A percentile compares a stretch with the other conserved stretches of the same genome.
Conservation (phyloP, 331 rosid genomes). For the Dryas integrifolia region DNA sequence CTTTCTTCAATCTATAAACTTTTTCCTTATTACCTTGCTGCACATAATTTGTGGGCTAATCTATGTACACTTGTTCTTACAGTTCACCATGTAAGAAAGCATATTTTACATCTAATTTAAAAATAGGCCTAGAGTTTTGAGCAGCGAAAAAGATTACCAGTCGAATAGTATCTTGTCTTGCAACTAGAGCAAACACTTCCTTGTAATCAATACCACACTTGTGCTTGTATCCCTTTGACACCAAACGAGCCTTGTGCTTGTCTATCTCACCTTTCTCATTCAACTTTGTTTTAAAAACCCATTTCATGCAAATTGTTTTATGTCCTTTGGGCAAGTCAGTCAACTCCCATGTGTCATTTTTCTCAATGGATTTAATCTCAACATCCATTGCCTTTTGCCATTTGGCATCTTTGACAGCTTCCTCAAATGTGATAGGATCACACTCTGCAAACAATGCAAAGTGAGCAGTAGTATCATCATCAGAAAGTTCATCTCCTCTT, state of each 20-base stretch:
- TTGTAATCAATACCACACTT: background rate
- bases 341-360: background rate
- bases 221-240: background rate
- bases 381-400: background rate
- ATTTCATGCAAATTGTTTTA: background rate
- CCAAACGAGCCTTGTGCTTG: background rate
- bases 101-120: background rate
- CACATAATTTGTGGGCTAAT: background rate
- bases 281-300: background rate
- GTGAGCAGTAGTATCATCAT: background rate
- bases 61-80: background rate
- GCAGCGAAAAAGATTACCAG: background rate
- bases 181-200: background rate
- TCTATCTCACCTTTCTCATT: background rate
- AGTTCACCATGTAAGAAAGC: background rate
- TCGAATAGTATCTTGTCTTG: background rate
- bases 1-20: background rate
- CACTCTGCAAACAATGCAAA: background rate
- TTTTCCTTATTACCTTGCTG: background rate
- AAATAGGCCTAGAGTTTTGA: background rate
- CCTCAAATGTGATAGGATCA: background rate
- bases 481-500: too few relatives aligned
- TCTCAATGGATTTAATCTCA: background rate
- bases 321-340: background rate
- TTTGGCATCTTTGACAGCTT: background rate